Base-by-base conservation (phyloP, 768 basidiomycete species). In the Tulasnella sp. region DNA sequence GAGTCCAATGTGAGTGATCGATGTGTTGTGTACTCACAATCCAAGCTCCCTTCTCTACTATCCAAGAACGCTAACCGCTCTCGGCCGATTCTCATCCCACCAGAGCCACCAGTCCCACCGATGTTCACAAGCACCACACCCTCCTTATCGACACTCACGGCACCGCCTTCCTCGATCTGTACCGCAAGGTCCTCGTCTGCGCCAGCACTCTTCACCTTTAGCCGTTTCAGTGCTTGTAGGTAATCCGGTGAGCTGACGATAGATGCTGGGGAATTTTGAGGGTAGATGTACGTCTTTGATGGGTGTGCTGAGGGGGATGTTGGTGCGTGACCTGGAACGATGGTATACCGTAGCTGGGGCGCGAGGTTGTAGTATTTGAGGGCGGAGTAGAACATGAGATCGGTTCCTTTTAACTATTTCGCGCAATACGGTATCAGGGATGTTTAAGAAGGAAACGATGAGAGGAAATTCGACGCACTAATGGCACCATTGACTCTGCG, bases 261-360 rank as follows among this genome's bases (percentile, higher is more conserved):
- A 15, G 29, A 38, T 2, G 58, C 58, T 2, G 49, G 30, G 17
- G 48, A 52, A 9, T 86, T 84, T 24, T 80, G 75, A 0, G 86
- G 82, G 88, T 88, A 90, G 62, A 90, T 76, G 68, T 85, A 88
- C 29, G 29, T 38, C 34, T 38, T 38, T 38, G 34, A 5, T 7
- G 34, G 34, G 5, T 5, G 5, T 15, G 34, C 34, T 38, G 34
- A 38, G 5, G 34, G 34, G 15, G 34, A 38, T 38, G 34, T 38
- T 15, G 34, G 34, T 5, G 5, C 15, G 5, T 5, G 5, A 7
- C 34, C 34, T 19, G 86, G 86, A 1, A 86, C 87, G 30, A 88
- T 88, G 17, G 83, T 81, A 84, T 86, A 90, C 61, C 85, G 85
- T 1, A 90, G 76, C 62, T 85, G 85, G 0, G 86, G 85, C 1